Evolutionary conservation across 1,284 basidiomycete genomes (phyloP).

Genomic region (Malassezia arunalokei): DNA sequence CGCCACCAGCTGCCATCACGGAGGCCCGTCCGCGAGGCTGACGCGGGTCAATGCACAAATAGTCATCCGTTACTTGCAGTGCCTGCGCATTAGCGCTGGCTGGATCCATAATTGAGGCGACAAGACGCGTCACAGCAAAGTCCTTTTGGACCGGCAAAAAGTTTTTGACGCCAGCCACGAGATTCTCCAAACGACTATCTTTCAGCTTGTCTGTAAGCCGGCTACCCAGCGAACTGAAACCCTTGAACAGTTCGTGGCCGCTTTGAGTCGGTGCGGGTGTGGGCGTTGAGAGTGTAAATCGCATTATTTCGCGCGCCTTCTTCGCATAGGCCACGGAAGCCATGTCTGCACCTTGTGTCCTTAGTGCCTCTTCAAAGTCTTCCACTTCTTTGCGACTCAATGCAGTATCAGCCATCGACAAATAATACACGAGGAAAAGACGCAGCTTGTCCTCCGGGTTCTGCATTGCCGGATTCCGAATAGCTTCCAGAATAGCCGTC

Average conservation of each 20-base stretch:
- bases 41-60: conserved; percentile 75
- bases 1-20: conserved; percentile 13
- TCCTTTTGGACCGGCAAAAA: conserved; percentile 92
- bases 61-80: conserved; percentile 76
- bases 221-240: conserved; percentile 83
- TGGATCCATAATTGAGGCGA: conserved; percentile 94
- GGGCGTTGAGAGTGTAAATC: conserved; percentile 77
- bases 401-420: conserved; percentile 67
- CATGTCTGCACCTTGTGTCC: conserved; percentile 55
- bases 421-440: conserved; percentile 82
- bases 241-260: conserved; percentile 67
- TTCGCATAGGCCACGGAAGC: conserved; percentile 87
- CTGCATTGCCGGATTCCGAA: conserved; percentile 48
- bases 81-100: conserved; percentile 63
- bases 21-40: conserved; percentile 24
- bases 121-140: conserved; percentile 76
- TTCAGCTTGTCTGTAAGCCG: conserved; percentile 73
- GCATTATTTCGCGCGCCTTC: conserved; percentile 78
- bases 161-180: conserved; percentile 95
- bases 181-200: conserved; percentile 80
- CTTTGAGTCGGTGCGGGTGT: conserved; percentile 55
- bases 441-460: conserved; percentile 66
- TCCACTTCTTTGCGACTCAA: conserved; percentile 72
- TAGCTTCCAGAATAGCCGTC: conserved; percentile 63
- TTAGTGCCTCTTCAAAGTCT: conserved; percentile 57